Conservation (phyloP, 495 filamentous ascomycete species). For the Astrocystis sublimbata region DNA sequence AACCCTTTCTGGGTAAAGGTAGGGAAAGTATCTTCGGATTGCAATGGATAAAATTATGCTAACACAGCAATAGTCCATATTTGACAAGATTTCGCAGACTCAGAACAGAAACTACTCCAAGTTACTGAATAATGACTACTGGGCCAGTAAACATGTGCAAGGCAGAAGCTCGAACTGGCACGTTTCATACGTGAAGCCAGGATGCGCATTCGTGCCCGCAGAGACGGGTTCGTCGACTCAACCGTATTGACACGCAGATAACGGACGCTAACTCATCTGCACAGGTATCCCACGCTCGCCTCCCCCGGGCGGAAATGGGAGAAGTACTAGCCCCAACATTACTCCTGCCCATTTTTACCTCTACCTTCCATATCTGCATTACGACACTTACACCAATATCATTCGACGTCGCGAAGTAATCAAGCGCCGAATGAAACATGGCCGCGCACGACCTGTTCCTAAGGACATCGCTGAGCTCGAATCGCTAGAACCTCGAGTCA, state of each 20-base stretch:
- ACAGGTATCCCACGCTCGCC: constrained; percentile 33
- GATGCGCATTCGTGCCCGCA: constrained; percentile 46
- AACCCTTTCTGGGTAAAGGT: constrained; percentile 67
- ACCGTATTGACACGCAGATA: neutral
- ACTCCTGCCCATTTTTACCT: constrained; percentile 45
- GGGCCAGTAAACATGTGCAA: constrained; percentile 47
- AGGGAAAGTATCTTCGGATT: constrained; percentile 14
- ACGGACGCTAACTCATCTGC: constrained; percentile 10
- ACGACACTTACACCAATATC: constrained; percentile 64
- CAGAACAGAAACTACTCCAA: constrained; percentile 38
- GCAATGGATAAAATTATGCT: constrained; percentile 15
- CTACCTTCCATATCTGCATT: constrained; percentile 61
- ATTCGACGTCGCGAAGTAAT: constrained; percentile 61
- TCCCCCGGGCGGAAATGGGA: constrained; percentile 14
- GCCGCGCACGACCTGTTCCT: constrained; percentile 59
- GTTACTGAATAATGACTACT: constrained; percentile 54
- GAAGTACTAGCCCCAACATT: constrained; percentile 41
- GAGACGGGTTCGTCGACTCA: constrained; percentile 43
- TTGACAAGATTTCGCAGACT: constrained; percentile 37
- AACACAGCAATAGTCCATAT: constrained; percentile 37
- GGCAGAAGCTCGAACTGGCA: constrained; percentile 48
- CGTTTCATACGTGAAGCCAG: constrained; percentile 47
- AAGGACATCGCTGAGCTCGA: constrained; percentile 50
- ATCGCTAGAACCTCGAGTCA: constrained; percentile 59
- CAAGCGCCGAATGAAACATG: constrained; percentile 54